phyloP scores from a whole-genome alignment of 2,329 filamentous ascomycete species.

The Claviceps spartinae region DNA sequence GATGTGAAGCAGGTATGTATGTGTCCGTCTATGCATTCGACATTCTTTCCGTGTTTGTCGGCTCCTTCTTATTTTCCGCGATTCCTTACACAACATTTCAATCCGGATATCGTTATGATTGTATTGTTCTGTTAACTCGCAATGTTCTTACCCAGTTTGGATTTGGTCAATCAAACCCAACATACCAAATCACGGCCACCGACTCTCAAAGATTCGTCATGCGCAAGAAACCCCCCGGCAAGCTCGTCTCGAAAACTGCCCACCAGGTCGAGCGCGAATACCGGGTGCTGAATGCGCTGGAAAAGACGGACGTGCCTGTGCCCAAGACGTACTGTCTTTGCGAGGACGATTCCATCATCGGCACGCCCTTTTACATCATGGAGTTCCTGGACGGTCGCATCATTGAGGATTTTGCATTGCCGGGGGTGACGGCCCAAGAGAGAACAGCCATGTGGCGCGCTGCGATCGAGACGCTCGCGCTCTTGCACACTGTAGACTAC shows the following conservation, averaged over 20 bases:
- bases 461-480: slow-evolving; percentile 70
- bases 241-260: slow-evolving; percentile 81
- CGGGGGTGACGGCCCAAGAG: slow-evolving; percentile 53
- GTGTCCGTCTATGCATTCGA: not conserved
- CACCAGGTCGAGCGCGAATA: slow-evolving; percentile 96
- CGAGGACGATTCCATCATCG: slow-evolving; percentile 65
- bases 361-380: slow-evolving; percentile 96
- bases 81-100: not conserved
- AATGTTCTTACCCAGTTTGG: slow-evolving; percentile 52
- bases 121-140: too few species aligned
- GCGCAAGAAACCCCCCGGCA: slow-evolving; percentile 95
- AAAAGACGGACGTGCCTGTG: slow-evolving; percentile 68
- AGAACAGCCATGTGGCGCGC: slow-evolving; percentile 74
- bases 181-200: slow-evolving; percentile 73
- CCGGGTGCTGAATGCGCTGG: slow-evolving; percentile 73
- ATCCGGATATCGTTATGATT: too few species aligned
- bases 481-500: slow-evolving; percentile 65
- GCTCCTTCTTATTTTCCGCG: not conserved
- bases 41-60: not conserved
- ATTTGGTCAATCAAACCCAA: slow-evolving; percentile 95
- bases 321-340: slow-evolving; percentile 76
- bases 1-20: slow-evolving; percentile 70
- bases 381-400: slow-evolving; percentile 87
- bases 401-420: slow-evolving; percentile 77
- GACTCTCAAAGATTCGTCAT: slow-evolving; percentile 66